phyloP scores from a whole-genome alignment of 441 rosid genomes.

The Erodium chrysanthum region DNA sequence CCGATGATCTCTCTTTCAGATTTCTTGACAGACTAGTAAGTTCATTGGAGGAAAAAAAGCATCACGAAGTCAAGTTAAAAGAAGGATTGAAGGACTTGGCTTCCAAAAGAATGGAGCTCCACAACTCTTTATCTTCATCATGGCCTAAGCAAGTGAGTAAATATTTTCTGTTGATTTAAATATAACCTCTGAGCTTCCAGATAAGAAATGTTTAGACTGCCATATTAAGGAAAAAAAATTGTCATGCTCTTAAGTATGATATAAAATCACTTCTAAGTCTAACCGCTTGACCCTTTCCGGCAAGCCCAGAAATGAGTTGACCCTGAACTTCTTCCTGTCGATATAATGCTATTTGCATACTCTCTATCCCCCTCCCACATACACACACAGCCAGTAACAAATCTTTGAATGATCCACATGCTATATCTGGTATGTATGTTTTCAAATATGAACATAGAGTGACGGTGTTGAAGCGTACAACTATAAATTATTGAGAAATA shows the following conservation, averaged over 20 bases:
- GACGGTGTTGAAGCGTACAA: neutral
- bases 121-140: constrained; percentile 70
- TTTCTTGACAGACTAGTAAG: constrained; percentile 79
- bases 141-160: constrained; percentile 84
- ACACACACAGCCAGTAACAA: too few relatives aligned
- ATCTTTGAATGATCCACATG: too few relatives aligned
- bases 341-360: neutral
- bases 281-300: neutral
- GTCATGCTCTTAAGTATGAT: neutral
- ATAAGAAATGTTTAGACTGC: neutral
- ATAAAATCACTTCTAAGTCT: neutral
- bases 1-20: constrained; percentile 33
- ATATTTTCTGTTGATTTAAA: constrained; percentile 10
- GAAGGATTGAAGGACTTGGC: constrained; percentile 76
- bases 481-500: neutral
- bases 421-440: neutral
- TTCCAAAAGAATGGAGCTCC: constrained; percentile 78
- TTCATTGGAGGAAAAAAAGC: constrained; percentile 76
- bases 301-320: neutral
- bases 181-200: constrained; percentile 3
- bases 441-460: neutral
- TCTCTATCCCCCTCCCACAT: neutral
- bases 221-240: constrained; percentile 1
- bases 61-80: constrained; percentile 67
- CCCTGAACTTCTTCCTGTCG: neutral